Base-by-base conservation (phyloP, 129 eudicot genomes). In the Rutidosis leptorrhynchoides region DNA sequence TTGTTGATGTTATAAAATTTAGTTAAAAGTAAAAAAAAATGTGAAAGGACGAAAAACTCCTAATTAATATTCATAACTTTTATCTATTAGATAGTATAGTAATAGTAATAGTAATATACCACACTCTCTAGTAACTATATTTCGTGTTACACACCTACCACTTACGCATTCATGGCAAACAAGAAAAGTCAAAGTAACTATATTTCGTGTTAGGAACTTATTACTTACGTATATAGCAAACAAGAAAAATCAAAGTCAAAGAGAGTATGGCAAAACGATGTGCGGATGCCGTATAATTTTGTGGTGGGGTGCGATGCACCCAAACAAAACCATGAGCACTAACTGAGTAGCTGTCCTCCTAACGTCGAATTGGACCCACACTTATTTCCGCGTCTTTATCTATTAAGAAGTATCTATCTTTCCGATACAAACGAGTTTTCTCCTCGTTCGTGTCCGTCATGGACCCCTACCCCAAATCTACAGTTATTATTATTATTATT, bases 261-360 rank as follows among this genome's bases (percentile, higher is more conserved):
- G 56, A 29, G 42, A 65, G 48, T 9, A 29, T 2, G 26, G 61
- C 28, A 28, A 64, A 65, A 55, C 60, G 45, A 56, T 25, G 77
- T 33, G 69, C 52, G 61, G 58, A 46, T 64, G 65, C 52, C 63
- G 71, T 73, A 51, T 55, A 51, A 37, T 57, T 15, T 1, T 54
- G 21, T 45, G 62, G 20, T 65, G 73, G 60, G 70, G 72, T 74
- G 79, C 79, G 4, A 46, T 74, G 53, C 68, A 74, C 73, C 53
- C 67, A 58, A 75, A 33, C 63, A 58, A 65, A 74, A 74, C 62
- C 29, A 16, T 23, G 15, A 7, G 32, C 42, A 58, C 63, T 67
- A 59, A 74, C 79, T 75, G 79, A 58, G 56, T 67, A 59, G 79
- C 79, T 75, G 79, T 75, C 68, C 28, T 67, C 27, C 56, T 58